phyloP scores from a whole-genome alignment of 345 rosid genomes.

The Erodium maritimum region DNA sequence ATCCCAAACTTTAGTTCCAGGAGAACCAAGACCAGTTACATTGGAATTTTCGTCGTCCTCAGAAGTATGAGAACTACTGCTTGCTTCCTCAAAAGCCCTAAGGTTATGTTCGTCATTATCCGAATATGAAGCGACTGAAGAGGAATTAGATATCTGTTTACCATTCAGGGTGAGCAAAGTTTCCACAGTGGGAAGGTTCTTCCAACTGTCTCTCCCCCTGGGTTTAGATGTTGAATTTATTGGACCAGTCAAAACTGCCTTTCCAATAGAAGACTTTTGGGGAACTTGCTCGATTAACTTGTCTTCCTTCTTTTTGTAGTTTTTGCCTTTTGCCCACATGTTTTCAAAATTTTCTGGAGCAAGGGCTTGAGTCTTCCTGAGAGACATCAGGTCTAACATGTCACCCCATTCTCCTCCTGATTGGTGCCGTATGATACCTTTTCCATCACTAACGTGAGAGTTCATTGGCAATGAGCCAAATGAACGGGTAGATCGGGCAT shows the following conservation, averaged over 20 bases:
- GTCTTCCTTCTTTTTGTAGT: conserved; percentile 49
- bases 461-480: conserved; percentile 55
- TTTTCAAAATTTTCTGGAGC: conserved; percentile 95
- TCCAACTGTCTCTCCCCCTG: conserved; percentile 21
- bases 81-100: conserved; percentile 25
- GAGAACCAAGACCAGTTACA: conserved; percentile 71
- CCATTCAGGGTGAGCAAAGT: conserved; percentile 19
- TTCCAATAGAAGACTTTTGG: conserved; percentile 23
- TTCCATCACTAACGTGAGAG: conserved; percentile 33
- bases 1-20: conserved; percentile 98
- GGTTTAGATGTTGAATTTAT: conserved; percentile 16
- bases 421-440: conserved; percentile 28
- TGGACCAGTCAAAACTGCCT: conserved; percentile 18
- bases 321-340: conserved; percentile 96
- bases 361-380: conserved; percentile 75
- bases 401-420: conserved; percentile 78
- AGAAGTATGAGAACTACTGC: conserved; percentile 56
- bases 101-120: conserved; percentile 40
- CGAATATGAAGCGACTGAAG: conserved; percentile 26
- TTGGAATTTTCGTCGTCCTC: conserved; percentile 66
- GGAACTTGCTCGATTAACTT: conserved; percentile 29
- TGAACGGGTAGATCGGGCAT: conserved; percentile 57
- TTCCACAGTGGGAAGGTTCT: conserved; percentile 14
- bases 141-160: conserved; percentile 22
- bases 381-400: conserved; percentile 64